phyloP scores from a whole-genome alignment of 306 rosid species.

The Prunus davidiana region DNA sequence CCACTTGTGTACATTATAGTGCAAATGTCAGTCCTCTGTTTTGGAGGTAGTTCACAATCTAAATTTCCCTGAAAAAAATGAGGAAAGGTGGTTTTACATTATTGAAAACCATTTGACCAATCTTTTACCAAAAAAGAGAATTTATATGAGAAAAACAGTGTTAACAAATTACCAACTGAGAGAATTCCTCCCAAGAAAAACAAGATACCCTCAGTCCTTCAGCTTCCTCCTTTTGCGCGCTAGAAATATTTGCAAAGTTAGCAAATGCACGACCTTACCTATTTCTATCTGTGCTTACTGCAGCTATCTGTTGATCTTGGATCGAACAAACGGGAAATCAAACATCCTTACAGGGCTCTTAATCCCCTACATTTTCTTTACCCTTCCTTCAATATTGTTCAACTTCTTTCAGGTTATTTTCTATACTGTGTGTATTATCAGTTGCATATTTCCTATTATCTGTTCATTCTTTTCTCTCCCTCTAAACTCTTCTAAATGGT shows the following conservation, averaged over 20 bases:
- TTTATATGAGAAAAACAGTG: neutral
- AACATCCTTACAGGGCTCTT: conserved; percentile 79
- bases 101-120: neutral
- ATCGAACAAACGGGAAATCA: conserved; percentile 91
- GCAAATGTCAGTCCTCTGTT: conserved; percentile 56
- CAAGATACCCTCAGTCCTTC: conserved; percentile 70
- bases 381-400: conserved; percentile 67
- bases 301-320: conserved; percentile 87
- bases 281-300: conserved; percentile 3
- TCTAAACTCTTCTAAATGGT: neutral
- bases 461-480: neutral
- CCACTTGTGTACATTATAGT: conserved; percentile 97
- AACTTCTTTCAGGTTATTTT: conserved; percentile 52
- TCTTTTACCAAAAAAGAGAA: conserved; percentile 1
- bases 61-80: conserved; percentile 49
- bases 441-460: neutral
- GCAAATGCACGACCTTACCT: neutral
- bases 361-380: conserved; percentile 89
- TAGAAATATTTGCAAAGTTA: conserved; percentile 62
- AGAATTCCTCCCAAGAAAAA: conserved; percentile 84
- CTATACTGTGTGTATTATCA: neutral
- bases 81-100: neutral
- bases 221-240: conserved; percentile 72
- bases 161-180: conserved; percentile 54
- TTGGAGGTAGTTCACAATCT: conserved; percentile 56